Evolutionary conservation across 495 filamentous ascomycete genomes (phyloP).

Genomic region (Penicillium tannophilum): DNA sequence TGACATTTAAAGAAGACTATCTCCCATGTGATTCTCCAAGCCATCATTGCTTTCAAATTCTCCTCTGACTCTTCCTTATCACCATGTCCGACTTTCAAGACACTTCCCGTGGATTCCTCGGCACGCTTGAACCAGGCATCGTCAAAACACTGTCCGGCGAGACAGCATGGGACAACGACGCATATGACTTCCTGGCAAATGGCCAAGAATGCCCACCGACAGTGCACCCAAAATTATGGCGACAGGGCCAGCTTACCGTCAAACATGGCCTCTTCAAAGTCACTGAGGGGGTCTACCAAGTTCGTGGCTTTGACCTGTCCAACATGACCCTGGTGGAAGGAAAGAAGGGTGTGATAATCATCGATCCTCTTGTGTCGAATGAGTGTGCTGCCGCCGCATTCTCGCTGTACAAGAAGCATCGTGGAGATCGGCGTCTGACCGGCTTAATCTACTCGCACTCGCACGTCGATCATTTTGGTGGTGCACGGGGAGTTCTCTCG

Average conservation of each 20-base stretch:
- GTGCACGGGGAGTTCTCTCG: slow-evolving; percentile 12
- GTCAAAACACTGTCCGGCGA: slow-evolving; percentile 3
- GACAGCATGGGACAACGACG: slow-evolving; percentile 17
- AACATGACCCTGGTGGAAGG: slow-evolving; percentile 27
- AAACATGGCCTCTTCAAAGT: slow-evolving; percentile 3
- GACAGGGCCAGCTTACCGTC: neutral
- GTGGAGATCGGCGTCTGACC: slow-evolving; percentile 9
- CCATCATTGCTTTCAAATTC: neutral
- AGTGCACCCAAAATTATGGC: neutral
- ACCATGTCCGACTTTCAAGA: slow-evolving; percentile 14
- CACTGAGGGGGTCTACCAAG: neutral
- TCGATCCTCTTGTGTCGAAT: slow-evolving; percentile 6
- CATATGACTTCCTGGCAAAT: slow-evolving; percentile 14
- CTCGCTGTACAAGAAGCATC: neutral
- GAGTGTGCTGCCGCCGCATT: neutral
- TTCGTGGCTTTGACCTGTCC: slow-evolving; percentile 23
- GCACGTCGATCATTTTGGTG: slow-evolving; percentile 28
- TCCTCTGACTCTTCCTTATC: neutral
- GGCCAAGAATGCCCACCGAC: neutral
- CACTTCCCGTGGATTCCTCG: slow-evolving; percentile 18
- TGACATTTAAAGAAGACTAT: neutral
- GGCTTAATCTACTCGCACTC: slow-evolving; percentile 27
- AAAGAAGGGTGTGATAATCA: slow-evolving; percentile 19
- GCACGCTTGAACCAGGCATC: slow-evolving; percentile 6
- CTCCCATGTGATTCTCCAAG: neutral